Evolutionary conservation across 2,329 filamentous ascomycete species (phyloP), one percentile per base, ranked within the genome.

Genomic region (Orbilia ellipsospora): DNA sequence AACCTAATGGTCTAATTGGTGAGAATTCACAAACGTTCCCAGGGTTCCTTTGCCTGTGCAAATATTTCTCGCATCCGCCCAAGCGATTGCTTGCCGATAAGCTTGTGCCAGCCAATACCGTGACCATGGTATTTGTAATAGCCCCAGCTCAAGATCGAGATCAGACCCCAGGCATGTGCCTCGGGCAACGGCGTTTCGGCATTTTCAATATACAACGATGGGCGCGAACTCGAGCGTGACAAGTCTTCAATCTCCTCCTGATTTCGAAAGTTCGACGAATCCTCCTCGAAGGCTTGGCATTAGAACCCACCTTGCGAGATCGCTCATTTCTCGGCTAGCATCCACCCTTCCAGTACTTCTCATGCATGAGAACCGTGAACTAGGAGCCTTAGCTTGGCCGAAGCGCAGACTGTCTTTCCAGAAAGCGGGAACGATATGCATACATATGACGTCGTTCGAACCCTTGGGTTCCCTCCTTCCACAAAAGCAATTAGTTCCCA

Each of bases 361-460:
- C 40, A 31, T 61, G 66, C 57, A 69, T 48, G 20, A 61, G 56
- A 51, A 36, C 56, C 16, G 26, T 50, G 40, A 50, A 48, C 31
- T 36, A 10, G 31, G 55, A 44, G 28, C 42, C 57, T 28, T 50
- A 56, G 36, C 65, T 62, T 48, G 20, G n/a, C 52, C 16, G 56
- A 59, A 62, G 56, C 18, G 44, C 44, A 61, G 50, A 42, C 42
- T 23, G 31, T 36, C 55, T 59, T 70, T 23, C 66, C 57, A 63
- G 51, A 67, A 67, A 54, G 42, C 57, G 56, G 70, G 63, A 63
- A 59, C 54, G 57, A 59, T 67, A n/a, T 66, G 55, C 61, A 52
- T 55, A 20, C 44, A 23, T 16, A 68, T 74, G 70, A 74, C 70
- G 70, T 74, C 57, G 51, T 54, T 50, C 45, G 65, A 70, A 70